Conservation (phyloP, 2,329 filamentous ascomycete species). For the Chrysosporium keratinophilum region DNA sequence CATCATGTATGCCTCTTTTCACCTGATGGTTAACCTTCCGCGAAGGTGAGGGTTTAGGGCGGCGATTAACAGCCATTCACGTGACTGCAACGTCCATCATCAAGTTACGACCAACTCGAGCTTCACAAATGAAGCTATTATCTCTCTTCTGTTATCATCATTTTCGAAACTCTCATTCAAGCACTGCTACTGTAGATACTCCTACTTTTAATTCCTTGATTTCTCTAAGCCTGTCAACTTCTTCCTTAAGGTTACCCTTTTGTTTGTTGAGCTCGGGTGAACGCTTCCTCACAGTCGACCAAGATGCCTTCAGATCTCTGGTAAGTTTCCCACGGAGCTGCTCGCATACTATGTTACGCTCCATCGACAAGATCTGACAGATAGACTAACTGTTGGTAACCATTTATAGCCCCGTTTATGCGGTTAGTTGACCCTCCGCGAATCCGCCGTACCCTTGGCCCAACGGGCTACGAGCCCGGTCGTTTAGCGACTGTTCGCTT, state of each 20-base stretch:
- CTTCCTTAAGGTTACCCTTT: slow-evolving; percentile 5
- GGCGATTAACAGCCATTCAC: neutral
- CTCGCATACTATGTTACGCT: neutral
- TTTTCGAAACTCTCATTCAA: neutral
- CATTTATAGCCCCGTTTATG: slow-evolving; percentile 76
- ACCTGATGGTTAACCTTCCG: no score
- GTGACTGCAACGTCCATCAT: neutral
- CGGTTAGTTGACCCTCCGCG: slow-evolving; percentile 58
- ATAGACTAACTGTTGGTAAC: slow-evolving; percentile 11
- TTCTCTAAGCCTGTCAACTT: neutral
- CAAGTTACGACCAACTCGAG: neutral
- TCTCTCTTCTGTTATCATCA: neutral
- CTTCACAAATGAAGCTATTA: neutral
- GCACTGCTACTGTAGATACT: neutral
- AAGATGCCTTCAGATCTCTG: slow-evolving; percentile 73
- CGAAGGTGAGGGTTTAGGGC: neutral
- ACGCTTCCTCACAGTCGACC: slow-evolving; percentile 15
- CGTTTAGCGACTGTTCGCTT: neutral
- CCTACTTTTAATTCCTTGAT: neutral
- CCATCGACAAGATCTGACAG: neutral
- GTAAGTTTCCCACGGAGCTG: slow-evolving; percentile 46
- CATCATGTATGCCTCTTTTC: neutral
- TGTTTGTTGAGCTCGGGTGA: slow-evolving; percentile 13
- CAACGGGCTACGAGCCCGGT: neutral
- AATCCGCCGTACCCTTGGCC: neutral